Conservation (phyloP, 305 asterid genomes). For the Petunia hybrid region DNA sequence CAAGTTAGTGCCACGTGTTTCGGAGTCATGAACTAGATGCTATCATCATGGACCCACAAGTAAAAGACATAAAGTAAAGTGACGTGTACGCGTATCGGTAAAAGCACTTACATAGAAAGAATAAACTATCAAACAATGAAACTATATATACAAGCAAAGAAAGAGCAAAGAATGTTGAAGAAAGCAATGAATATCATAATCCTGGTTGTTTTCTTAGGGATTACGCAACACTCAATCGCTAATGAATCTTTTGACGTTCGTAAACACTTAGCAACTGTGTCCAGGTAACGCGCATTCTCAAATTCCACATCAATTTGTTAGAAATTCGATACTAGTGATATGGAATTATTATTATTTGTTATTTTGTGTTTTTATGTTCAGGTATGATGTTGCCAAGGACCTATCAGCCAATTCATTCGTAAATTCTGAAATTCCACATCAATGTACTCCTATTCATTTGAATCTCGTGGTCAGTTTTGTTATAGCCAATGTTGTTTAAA, state of each 20-base stretch:
- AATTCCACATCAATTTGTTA: background rate
- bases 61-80: background rate
- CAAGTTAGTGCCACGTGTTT: background rate
- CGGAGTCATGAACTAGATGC: background rate
- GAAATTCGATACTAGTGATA: background rate
- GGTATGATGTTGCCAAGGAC: conserved; percentile 65
- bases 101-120: background rate
- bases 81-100: background rate
- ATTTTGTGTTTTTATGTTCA: conserved; percentile 42
- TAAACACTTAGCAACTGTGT: conserved; percentile 68
- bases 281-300: conserved; percentile 52
- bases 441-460: conserved; percentile 79
- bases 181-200: background rate
- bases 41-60: background rate
- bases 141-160: background rate
- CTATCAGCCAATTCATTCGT: conserved; percentile 52
- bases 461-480: conserved; percentile 76
- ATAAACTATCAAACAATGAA: background rate
- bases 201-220: conserved; percentile 17
- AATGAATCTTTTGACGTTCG: conserved; percentile 70
- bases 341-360: conserved; percentile 6
- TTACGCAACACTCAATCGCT: conserved; percentile 39
- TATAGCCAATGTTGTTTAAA: background rate
- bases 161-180: conserved; percentile 12
- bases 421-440: conserved; percentile 58